phyloP scores from a whole-genome alignment of 2,329 filamentous ascomycete genomes.

The Fusarium sublunatum region DNA sequence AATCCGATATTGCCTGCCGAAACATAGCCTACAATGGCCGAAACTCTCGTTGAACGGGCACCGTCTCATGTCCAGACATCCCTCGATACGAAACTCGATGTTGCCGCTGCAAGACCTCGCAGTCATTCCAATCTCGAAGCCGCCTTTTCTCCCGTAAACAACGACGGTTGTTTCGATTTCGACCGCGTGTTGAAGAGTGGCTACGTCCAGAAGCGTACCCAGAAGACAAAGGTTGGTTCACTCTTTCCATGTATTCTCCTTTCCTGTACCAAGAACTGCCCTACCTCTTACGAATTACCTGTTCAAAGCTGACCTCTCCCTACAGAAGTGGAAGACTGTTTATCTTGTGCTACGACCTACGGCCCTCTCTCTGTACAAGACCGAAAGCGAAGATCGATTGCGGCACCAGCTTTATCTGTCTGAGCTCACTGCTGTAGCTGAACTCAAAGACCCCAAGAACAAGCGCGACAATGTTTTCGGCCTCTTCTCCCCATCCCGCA shows the following conservation, averaged over 20 bases:
- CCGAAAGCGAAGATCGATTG: conserved; percentile 88
- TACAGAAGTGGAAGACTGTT: conserved; percentile 86
- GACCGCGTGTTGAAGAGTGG: conserved; percentile 93
- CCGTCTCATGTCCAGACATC: conserved; percentile 25
- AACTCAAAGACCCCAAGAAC: conserved; percentile 88
- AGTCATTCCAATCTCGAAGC: conserved; percentile 63
- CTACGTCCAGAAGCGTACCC: conserved; percentile 85
- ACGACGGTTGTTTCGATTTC: conserved; percentile 95
- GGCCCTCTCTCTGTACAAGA: conserved; percentile 91
- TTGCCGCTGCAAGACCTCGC: conserved; percentile 36
- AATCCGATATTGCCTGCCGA: conserved; percentile 18
- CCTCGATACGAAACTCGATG: conserved; percentile 28
- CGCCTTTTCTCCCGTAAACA: conserved; percentile 85
- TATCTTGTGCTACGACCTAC: conserved; percentile 92
- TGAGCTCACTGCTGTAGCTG: conserved; percentile 90
- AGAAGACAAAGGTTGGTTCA: conserved; percentile 86
- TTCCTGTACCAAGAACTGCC: background rate
- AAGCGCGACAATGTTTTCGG: conserved; percentile 90
- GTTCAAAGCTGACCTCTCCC: conserved; percentile 37
- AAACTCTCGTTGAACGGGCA: conserved; percentile 41
- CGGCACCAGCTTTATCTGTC: conserved; percentile 88
- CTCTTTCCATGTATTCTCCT: background rate
- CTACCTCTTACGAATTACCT: background rate
- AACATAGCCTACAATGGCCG: conserved; percentile 39
- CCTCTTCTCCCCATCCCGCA: conserved; percentile 89